phyloP scores from a whole-genome alignment of 83 land plant genomes.

The Larix sibirica region DNA sequence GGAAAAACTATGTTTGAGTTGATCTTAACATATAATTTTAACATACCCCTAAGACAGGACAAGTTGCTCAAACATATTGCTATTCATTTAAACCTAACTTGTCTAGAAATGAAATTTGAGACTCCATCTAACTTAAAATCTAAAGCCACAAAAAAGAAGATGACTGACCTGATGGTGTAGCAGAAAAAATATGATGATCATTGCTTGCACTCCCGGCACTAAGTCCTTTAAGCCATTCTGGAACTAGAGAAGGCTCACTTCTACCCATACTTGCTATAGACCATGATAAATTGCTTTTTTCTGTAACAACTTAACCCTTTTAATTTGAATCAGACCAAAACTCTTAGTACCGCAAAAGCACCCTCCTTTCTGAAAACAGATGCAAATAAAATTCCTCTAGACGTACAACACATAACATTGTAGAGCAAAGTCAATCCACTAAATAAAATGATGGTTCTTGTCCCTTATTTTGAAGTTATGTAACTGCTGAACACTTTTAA shows the following conservation, averaged over 20 bases:
- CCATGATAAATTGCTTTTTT: conserved; percentile 8
- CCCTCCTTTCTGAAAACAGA: too few species aligned
- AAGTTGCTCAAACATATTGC: background rate
- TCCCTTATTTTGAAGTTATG: too few species aligned
- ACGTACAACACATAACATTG: too few species aligned
- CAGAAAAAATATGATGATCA: conserved; percentile 10
- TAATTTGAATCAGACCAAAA: too few species aligned
- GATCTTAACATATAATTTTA: background rate
- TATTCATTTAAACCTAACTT: background rate
- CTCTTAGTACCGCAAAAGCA: too few species aligned
- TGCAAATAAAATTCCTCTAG: too few species aligned
- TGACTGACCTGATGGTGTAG: conserved; percentile 23
- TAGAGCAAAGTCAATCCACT: too few species aligned
- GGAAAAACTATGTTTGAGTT: too few species aligned
- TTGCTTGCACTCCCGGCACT: conserved; percentile 6
- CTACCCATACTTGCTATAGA: conserved; percentile 14
- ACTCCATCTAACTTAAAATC: background rate
- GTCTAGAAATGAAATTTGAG: background rate
- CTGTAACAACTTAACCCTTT: too few species aligned
- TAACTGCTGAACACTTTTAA: too few species aligned
- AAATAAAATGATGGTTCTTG: too few species aligned
- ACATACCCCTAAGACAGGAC: background rate
- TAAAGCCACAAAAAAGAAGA: too few species aligned
- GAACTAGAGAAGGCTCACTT: conserved; percentile 27
- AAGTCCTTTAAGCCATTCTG: conserved; percentile 23